Conservation (phyloP, 768 basidiomycete species). For the Rhizopogon sp. region DNA sequence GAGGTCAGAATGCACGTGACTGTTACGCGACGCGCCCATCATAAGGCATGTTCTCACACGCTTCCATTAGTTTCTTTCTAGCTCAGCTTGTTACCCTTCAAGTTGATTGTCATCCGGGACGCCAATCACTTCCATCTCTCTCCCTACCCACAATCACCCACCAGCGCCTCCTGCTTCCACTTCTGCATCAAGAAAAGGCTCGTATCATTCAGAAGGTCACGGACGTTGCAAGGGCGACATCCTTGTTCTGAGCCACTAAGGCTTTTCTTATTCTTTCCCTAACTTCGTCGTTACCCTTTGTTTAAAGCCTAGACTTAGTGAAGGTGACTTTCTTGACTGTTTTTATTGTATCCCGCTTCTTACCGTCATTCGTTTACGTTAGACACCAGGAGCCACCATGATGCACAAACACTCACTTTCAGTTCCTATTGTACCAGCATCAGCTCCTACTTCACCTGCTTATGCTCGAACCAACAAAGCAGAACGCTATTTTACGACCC, state of each 20-base stretch:
- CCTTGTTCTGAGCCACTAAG: slow-evolving; percentile 17
- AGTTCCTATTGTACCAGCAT: slow-evolving; percentile 29
- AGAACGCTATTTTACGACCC: slow-evolving; percentile 30
- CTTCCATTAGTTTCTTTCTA: slow-evolving; percentile 12
- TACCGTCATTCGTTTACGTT: slow-evolving; percentile 7
- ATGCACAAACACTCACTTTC: slow-evolving; percentile 29
- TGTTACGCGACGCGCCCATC: slow-evolving; percentile 32
- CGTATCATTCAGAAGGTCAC: slow-evolving; percentile 1
- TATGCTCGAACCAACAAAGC: slow-evolving; percentile 28
- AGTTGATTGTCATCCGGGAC: slow-evolving; percentile 20
- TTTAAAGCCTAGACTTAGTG: slow-evolving; percentile 9
- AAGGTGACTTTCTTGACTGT: slow-evolving; percentile 16
- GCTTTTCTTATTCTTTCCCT: slow-evolving; percentile 12
- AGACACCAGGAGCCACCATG: slow-evolving; percentile 3
- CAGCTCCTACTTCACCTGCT: slow-evolving; percentile 41
- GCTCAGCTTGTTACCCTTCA: slow-evolving; percentile 21
- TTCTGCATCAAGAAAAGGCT: slow-evolving; percentile 10
- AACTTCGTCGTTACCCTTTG: slow-evolving; percentile 14
- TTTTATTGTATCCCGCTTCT: neutral
- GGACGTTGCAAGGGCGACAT: slow-evolving; percentile 6
- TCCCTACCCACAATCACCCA: slow-evolving; percentile 2
- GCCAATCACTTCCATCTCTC: slow-evolving; percentile 9
- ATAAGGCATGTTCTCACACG: slow-evolving; percentile 30
- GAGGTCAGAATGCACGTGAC: slow-evolving; percentile 23
- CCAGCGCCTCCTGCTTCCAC: slow-evolving; percentile 5